phyloP scores from a whole-genome alignment of 2,329 filamentous ascomycete species.

The Elsinoe fawcettii region DNA sequence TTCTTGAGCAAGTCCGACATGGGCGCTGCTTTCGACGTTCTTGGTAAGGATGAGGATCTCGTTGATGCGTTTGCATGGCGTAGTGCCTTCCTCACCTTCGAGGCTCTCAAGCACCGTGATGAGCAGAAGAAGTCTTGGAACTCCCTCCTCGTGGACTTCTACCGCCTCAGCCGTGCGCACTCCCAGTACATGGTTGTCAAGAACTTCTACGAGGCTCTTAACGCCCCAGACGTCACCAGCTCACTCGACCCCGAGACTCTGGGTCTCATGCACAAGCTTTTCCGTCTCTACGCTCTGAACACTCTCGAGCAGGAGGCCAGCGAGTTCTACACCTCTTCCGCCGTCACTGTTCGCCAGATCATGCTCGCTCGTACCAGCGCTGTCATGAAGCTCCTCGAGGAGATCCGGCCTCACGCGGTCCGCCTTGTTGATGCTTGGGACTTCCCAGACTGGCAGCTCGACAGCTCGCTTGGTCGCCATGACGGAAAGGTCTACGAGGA shows the following conservation, averaged over 20 bases:
- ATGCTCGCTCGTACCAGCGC: conserved; percentile 58
- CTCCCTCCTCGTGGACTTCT: conserved; percentile 69
- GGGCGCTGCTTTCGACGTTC: conserved; percentile 66
- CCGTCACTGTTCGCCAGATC: conserved; percentile 65
- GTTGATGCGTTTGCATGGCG: conserved; percentile 71
- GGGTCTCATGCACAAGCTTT: conserved; percentile 55
- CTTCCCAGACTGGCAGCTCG: conserved; percentile 71
- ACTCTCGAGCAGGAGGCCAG: conserved; percentile 61
- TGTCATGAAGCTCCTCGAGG: conserved; percentile 61
- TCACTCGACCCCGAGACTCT: conserved; percentile 52
- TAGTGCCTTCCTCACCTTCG: conserved; percentile 65
- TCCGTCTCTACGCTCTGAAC: conserved; percentile 57
- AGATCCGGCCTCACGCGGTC: conserved; percentile 66
- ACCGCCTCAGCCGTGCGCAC: conserved; percentile 65
- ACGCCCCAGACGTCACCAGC: conserved; percentile 43
- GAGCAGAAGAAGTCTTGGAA: conserved; percentile 72
- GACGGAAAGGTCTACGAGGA: conserved; percentile 74
- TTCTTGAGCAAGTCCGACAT: conserved; percentile 60
- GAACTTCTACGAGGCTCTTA: conserved; percentile 67
- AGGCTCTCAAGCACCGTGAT: conserved; percentile 65
- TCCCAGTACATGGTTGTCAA: conserved; percentile 72
- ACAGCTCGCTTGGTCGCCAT: conserved; percentile 59
- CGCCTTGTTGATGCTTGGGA: conserved; percentile 65
- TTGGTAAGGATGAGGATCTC: conserved; percentile 61
- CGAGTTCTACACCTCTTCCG: conserved; percentile 64